A percentile compares a stretch with the other conserved stretches of the same genome.
Evolutionary conservation across 2,329 filamentous ascomycete genomes (phyloP).

Genomic region (Cladosporium phlei): DNA sequence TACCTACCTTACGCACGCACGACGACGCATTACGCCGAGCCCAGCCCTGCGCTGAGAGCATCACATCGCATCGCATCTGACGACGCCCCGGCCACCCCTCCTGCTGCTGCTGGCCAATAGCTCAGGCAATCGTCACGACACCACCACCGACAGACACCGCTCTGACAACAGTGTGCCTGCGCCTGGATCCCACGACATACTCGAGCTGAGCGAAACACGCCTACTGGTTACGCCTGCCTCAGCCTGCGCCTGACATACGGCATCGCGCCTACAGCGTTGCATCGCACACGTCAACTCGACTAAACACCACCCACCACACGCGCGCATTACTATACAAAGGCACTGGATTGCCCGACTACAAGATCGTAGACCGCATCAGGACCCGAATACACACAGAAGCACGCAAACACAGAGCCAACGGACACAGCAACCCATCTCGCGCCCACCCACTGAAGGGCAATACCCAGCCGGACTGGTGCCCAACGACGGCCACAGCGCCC

Average conservation of each 20-base stretch:
- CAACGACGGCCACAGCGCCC: constrained; percentile 19
- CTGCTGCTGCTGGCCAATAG: neutral
- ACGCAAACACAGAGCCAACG: too few relatives aligned
- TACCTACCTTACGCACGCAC: neutral
- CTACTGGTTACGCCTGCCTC: constrained; percentile 1
- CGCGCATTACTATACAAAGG: neutral
- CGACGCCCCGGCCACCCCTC: neutral
- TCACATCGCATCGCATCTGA: constrained; percentile 5
- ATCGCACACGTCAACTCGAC: constrained; percentile 5
- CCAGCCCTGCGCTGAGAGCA: constrained; percentile 6
- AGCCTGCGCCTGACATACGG: constrained; percentile 5
- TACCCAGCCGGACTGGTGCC: constrained; percentile 12
- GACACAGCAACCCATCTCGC: neutral
- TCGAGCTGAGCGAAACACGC: neutral
- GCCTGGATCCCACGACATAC: neutral
- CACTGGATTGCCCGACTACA: neutral
- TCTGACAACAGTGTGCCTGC: too few relatives aligned
- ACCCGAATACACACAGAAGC: neutral
- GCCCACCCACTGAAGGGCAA: constrained; percentile 5
- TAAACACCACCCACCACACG: neutral
- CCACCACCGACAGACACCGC: neutral
- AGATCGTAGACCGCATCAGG: neutral
- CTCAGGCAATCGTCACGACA: too few relatives aligned
- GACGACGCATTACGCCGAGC: neutral
- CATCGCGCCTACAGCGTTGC: constrained; percentile 1